Evolutionary conservation across 2,329 filamentous ascomycete species (phyloP).

Genomic region (Alternaria angustiovoidea): DNA sequence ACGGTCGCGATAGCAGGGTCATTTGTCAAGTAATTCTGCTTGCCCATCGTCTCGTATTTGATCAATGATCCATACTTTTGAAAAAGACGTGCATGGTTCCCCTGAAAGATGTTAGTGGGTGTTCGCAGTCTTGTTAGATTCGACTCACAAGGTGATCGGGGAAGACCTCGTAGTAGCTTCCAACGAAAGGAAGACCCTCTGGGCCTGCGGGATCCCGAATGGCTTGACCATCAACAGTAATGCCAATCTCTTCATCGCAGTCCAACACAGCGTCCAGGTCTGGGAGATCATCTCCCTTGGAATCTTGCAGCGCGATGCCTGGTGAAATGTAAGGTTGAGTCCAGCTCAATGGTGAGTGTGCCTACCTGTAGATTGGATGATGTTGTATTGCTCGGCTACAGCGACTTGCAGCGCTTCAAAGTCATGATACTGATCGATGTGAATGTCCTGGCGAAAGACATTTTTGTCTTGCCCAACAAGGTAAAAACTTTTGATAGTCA

Average conservation of each 20-base stretch:
- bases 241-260: slow-evolving; percentile 21
- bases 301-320: slow-evolving; percentile 23
- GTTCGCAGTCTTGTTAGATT: neutral
- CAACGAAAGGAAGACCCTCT: slow-evolving; percentile 21
- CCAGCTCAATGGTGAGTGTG: neutral
- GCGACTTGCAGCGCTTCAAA: slow-evolving; percentile 24
- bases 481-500: slow-evolving; percentile 28
- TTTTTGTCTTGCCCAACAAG: slow-evolving; percentile 23
- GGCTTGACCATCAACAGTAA: slow-evolving; percentile 20
- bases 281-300: slow-evolving; percentile 15
- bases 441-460: slow-evolving; percentile 24
- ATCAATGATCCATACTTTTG: slow-evolving; percentile 21
- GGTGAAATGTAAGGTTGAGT: neutral
- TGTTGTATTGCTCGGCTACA: slow-evolving; percentile 26
- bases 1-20: slow-evolving; percentile 21
- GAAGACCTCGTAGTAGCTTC: slow-evolving; percentile 25
- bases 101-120: slow-evolving; percentile 3
- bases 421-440: slow-evolving; percentile 25
- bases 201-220: slow-evolving; percentile 21
- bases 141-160: slow-evolving; percentile 23
- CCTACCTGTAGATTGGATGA: slow-evolving; percentile 19
- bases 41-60: slow-evolving; percentile 21
- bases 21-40: slow-evolving; percentile 17
- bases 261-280: slow-evolving; percentile 23
- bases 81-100: slow-evolving; percentile 24